phyloP scores from a whole-genome alignment of 169 alveolate genomes.

The Babesia ovata region DNA sequence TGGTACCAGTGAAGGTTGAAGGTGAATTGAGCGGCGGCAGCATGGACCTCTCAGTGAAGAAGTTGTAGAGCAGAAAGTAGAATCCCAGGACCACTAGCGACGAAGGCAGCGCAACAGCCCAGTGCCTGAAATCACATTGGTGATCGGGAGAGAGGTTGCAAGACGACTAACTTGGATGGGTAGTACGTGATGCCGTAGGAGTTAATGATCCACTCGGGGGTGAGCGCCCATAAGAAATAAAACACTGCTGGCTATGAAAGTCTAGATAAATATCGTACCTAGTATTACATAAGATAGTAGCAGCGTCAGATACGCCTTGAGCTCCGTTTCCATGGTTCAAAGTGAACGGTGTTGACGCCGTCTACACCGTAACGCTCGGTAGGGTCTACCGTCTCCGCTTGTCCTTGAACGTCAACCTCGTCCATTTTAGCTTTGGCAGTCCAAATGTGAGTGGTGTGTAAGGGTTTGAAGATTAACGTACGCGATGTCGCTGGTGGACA shows the following conservation, averaged over 20 bases:
- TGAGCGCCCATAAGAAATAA: constrained; percentile 60
- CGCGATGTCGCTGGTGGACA: constrained; percentile 53
- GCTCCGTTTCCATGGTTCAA: constrained; percentile 49
- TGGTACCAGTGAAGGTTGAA: constrained; percentile 38
- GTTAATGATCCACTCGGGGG: constrained; percentile 47
- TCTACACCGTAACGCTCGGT: background rate
- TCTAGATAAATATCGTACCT: constrained; percentile 21
- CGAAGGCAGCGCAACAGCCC: constrained; percentile 62
- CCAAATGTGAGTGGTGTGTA: constrained; percentile 5
- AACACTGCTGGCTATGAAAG: constrained; percentile 25
- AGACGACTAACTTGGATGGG: constrained; percentile 53
- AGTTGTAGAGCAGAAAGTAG: constrained; percentile 13
- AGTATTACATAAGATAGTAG: constrained; percentile 17
- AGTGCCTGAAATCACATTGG: constrained; percentile 38
- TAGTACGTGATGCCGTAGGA: constrained; percentile 57
- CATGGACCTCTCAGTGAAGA: constrained; percentile 47
- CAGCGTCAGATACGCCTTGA: constrained; percentile 38
- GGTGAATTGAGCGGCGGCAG: constrained; percentile 52
- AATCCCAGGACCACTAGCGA: constrained; percentile 5
- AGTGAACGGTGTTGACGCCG: background rate
- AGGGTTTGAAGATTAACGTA: background rate
- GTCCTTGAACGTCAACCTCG: background rate
- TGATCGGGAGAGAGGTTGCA: no score
- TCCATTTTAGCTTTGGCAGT: background rate
- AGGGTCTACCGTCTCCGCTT: background rate